A percentile compares a stretch with the other conserved stretches of the same genome.
Conservation (phyloP, 257 asterid species). For the Capsicum baccatum region DNA sequence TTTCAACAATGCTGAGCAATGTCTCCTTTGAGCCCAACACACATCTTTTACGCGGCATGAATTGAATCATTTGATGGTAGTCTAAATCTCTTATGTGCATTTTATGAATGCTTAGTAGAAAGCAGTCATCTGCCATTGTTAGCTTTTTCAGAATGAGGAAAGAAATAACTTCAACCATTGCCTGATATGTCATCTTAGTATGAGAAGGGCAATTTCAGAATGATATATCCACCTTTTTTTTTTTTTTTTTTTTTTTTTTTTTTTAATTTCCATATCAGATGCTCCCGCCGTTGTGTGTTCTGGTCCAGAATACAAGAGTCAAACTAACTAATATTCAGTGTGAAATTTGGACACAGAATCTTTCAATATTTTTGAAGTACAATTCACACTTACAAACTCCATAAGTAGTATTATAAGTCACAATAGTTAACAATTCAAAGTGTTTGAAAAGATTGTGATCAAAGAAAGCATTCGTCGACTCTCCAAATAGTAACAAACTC, state of each 20-base stretch:
- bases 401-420: not conserved
- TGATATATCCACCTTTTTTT: not conserved
- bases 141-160: not conserved
- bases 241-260: not conserved
- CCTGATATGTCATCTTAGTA: not conserved
- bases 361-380: not conserved
- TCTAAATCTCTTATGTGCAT: not conserved
- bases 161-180: not conserved
- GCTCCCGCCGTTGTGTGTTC: not conserved
- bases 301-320: not conserved
- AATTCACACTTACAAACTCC: not conserved
- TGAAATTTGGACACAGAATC: not conserved
- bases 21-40: not conserved
- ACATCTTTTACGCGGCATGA: not conserved
- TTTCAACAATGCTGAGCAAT: conserved; percentile 21
- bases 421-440: not conserved
- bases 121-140: not conserved
- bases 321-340: not conserved
- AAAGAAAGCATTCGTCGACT: not conserved
- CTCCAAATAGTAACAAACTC: not conserved
- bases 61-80: not conserved
- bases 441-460: not conserved
- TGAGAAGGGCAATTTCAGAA: not conserved
- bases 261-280: not conserved
- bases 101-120: not conserved